Conservation (phyloP, 495 filamentous ascomycete species). For the Hypoxylon perforatum region DNA sequence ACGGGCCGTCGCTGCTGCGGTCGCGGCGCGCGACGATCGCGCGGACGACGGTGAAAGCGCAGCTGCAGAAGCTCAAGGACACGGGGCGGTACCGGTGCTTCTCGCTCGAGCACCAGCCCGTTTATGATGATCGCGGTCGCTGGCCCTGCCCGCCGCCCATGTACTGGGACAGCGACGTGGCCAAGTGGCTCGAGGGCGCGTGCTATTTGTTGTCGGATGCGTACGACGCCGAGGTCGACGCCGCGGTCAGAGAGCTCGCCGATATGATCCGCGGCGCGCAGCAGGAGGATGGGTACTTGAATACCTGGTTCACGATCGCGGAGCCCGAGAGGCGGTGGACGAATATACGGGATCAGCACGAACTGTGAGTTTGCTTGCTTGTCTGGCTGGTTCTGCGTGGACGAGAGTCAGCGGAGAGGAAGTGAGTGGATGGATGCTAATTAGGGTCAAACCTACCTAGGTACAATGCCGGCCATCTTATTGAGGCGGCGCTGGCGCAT, state of each 20-base stretch:
- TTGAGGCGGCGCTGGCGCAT: slow-evolving; percentile 68
- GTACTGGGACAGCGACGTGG: slow-evolving; percentile 71
- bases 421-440: slow-evolving; percentile 9
- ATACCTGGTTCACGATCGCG: slow-evolving; percentile 68
- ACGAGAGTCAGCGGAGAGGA: background rate
- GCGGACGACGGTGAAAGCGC: slow-evolving; percentile 54
- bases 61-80: slow-evolving; percentile 62
- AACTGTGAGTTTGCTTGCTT: slow-evolving; percentile 58
- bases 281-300: slow-evolving; percentile 67
- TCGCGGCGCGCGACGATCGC: slow-evolving; percentile 55
- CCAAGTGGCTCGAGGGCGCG: slow-evolving; percentile 70
- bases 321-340: slow-evolving; percentile 63
- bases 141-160: slow-evolving; percentile 66
- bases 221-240: slow-evolving; percentile 58
- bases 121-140: slow-evolving; percentile 58
- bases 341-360: slow-evolving; percentile 70
- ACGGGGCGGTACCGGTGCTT: slow-evolving; percentile 68
- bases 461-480: slow-evolving; percentile 69
- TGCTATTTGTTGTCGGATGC: slow-evolving; percentile 63
- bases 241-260: slow-evolving; percentile 64
- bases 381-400: background rate
- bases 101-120: slow-evolving; percentile 61
- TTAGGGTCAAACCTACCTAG: slow-evolving; percentile 40
- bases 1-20: slow-evolving; percentile 49
- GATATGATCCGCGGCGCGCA: slow-evolving; percentile 66